phyloP scores from a whole-genome alignment of 306 rosid genomes.

The Cyclanthera cordifolia region DNA sequence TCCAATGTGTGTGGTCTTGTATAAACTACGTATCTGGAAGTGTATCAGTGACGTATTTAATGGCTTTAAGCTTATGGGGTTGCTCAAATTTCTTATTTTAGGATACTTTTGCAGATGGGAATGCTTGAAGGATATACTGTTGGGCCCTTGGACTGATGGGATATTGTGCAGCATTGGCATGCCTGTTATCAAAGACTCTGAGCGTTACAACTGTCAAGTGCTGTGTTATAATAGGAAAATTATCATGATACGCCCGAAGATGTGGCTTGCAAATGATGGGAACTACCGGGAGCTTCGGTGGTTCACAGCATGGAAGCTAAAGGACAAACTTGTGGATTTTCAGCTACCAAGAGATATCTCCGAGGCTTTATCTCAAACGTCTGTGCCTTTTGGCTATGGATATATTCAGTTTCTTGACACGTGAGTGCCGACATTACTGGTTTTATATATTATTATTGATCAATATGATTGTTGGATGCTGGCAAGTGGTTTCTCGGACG shows the following conservation, averaged over 20 bases:
- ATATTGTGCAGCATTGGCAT: conserved; percentile 88
- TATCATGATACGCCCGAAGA: conserved; percentile 75
- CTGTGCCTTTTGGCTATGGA: conserved; percentile 85
- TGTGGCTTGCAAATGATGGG: conserved; percentile 97
- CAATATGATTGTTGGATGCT: not conserved
- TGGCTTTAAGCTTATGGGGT: not conserved
- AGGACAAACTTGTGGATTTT: conserved; percentile 60
- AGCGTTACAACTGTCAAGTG: conserved; percentile 86
- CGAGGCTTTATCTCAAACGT: conserved; percentile 48
- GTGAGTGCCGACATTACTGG: conserved; percentile 39
- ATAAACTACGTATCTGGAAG: not conserved
- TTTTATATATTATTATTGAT: not conserved
- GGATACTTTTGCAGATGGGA: conserved; percentile 68
- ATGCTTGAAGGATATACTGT: conserved; percentile 60
- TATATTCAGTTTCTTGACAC: conserved; percentile 76
- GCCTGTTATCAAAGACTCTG: conserved; percentile 77
- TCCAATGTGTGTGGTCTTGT: not conserved
- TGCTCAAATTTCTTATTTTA: not conserved
- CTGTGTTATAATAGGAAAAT: conserved; percentile 63
- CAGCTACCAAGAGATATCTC: conserved; percentile 59
- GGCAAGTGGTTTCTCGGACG: not conserved
- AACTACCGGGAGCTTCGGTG: conserved; percentile 92
- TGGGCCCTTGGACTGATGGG: conserved; percentile 82
- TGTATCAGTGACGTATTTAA: not conserved
- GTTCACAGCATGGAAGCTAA: conserved; percentile 91